Percentiles rank a stretch among this genome's conserved stretches.
phyloP scores from a whole-genome alignment of 2,329 filamentous ascomycete species.

The Aspergillus fumigatus region DNA sequence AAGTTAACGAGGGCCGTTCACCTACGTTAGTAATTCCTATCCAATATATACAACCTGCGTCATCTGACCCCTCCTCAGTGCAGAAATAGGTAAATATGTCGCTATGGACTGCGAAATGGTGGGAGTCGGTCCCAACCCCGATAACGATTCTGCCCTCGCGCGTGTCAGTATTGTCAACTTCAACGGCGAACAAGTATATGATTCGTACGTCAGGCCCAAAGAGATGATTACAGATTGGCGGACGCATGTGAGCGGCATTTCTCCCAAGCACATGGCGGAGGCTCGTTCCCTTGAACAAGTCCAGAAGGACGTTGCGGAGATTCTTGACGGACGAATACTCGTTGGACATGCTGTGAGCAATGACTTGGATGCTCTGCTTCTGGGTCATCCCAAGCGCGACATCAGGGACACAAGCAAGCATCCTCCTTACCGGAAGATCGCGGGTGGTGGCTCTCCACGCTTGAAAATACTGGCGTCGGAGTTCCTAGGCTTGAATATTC shows the following conservation, averaged over 20 bases:
- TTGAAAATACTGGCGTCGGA: conserved; percentile 53
- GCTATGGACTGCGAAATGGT: conserved; percentile 99
- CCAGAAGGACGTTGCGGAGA: conserved; percentile 63
- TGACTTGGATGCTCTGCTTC: conserved; percentile 66
- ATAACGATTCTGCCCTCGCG: conserved; percentile 70
- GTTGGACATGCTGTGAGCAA: conserved; percentile 82
- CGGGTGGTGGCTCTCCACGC: conserved; percentile 47
- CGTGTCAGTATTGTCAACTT: conserved; percentile 90
- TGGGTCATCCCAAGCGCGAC: conserved; percentile 73
- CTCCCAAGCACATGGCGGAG: conserved; percentile 64
- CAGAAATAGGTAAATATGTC: conserved; percentile 81
- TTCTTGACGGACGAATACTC: conserved; percentile 68
- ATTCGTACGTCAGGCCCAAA: conserved; percentile 79
- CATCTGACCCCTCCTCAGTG: conserved; percentile 35
- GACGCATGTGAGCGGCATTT: conserved; percentile 78
- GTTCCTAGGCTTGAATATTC: conserved; percentile 56
- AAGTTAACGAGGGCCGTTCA: conserved; percentile 61
- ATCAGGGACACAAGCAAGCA: conserved; percentile 82
- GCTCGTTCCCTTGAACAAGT: conserved; percentile 72
- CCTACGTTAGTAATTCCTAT: conserved; percentile 31
- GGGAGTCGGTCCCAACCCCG: conserved; percentile 62
- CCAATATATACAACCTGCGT: neutral
- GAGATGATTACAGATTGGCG: conserved; percentile 85
- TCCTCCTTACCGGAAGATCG: conserved; percentile 64
- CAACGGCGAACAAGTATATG: conserved; percentile 87